Conservation (phyloP, 371 early-diverging fungal genomes). For the Fennellomyces sp. region DNA sequence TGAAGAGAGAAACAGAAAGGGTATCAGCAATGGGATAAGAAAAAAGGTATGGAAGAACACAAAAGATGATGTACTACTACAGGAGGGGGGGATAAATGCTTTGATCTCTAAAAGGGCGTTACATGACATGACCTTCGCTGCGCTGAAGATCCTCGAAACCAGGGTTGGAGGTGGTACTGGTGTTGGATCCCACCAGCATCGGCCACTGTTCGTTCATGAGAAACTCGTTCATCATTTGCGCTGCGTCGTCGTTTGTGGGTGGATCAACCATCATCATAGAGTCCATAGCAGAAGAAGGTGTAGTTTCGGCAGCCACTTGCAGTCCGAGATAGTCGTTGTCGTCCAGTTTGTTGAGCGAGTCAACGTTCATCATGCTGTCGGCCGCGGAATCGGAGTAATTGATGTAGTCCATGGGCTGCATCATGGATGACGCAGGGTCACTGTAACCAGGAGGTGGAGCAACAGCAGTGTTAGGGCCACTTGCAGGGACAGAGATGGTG, state of each 20-base stretch:
- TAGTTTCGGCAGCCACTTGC: neutral
- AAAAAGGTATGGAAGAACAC: neutral
- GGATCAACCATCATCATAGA: constrained; percentile 6
- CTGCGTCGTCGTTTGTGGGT: neutral
- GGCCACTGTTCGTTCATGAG: neutral
- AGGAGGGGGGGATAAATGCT: neutral
- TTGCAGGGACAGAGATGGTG: constrained; percentile 9
- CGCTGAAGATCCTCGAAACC: constrained; percentile 9
- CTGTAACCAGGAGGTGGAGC: neutral
- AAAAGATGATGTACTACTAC: constrained; percentile 1
- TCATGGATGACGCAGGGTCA: neutral
- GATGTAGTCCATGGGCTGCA: neutral
- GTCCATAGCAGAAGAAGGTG: neutral
- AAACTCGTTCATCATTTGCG: neutral
- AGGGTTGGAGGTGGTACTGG: neutral
- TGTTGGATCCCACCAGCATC: neutral
- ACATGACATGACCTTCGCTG: constrained; percentile 12
- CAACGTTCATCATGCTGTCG: constrained; percentile 7
- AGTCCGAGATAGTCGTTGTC: constrained; percentile 1
- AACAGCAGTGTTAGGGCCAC: neutral
- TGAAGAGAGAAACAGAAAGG: neutral
- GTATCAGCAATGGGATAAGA: neutral
- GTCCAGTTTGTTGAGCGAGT: neutral
- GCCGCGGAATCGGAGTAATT: neutral
- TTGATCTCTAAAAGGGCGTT: neutral